A percentile compares a stretch with the other conserved stretches of the same genome.
These are phyloP conservation scores for Auricularia cornea DNA, from an alignment of 768 basidiomycete species.

Conservation along the genomic window DNA sequence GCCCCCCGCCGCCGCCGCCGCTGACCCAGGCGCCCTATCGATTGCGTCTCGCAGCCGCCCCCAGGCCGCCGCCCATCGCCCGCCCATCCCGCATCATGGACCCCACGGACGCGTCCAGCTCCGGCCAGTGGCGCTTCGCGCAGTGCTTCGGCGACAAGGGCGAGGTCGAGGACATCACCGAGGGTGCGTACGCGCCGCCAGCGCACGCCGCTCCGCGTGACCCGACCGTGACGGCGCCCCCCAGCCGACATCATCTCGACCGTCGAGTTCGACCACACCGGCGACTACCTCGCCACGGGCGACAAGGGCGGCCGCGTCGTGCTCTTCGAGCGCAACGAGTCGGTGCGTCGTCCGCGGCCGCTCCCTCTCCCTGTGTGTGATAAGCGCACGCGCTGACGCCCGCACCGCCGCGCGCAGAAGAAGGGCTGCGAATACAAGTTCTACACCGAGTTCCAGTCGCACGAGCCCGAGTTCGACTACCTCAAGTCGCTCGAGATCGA, in stretches of 20 bases:
- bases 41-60: no score
- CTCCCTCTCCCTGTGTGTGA: constrained; percentile 1
- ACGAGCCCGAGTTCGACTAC: constrained; percentile 99
- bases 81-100: constrained; percentile 49
- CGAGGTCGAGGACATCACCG: constrained; percentile 98
- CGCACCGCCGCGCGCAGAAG: constrained; percentile 54
- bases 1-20: no score
- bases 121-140: constrained; percentile 95
- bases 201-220: constrained; percentile 7
- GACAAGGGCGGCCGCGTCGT: constrained; percentile 99
- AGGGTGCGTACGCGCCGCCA: constrained; percentile 52
- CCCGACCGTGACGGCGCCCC: constrained; percentile 10
- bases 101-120: constrained; percentile 63
- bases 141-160: constrained; percentile 99
- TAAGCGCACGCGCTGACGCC: background rate
- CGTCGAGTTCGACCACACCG: constrained; percentile 98
- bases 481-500: constrained; percentile 99
- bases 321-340: constrained; percentile 96
- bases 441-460: constrained; percentile 99
- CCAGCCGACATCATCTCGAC: constrained; percentile 99
- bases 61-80: constrained; percentile 21
- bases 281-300: constrained; percentile 98
- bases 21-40: no score
- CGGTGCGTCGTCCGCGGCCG: constrained; percentile 42
- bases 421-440: constrained; percentile 99